Base-by-base conservation (phyloP, 805 yeast genomes). In the Wickerhamomyces bovis region DNA sequence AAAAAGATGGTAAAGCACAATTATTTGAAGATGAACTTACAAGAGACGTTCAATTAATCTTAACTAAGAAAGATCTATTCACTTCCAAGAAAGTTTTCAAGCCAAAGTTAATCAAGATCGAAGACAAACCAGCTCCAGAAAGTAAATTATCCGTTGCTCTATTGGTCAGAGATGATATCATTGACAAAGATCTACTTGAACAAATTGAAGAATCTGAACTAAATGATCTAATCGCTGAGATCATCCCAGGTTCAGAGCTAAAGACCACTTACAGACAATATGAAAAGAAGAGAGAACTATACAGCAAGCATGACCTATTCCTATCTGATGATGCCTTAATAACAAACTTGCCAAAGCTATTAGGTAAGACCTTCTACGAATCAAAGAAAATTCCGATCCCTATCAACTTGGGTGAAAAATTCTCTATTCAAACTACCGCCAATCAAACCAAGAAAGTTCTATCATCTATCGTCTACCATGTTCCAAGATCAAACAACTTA, bases 201-300 rank as follows among this genome's bases (percentile, higher is more conserved):
- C 58, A 56, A 41, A 57, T 60, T 48, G 63, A 58, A 46, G 49
- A 45, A 38, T 56, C 62, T 15, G 59, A 65, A 40, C 50, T 61
- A 35, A 60, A 55, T 25, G 58, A 62, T 21, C 52, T 62, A 6
- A 50, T 68, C 19, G 62, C 63, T 41, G 71, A 79, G 47, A 81
- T 90, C 45, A 73, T 89, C 30, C 76, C 94, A 6, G 83, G 83
- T 46, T 73, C 79, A 41, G 85, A 89, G 55, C 73, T 94, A 53
- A 88, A 88, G 65, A 86, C 89, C 30, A 85, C 83, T 50, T 92
- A 81, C 74, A 89, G 89, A 69, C 79, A 87, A n/a, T 94, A 71
- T 58, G 97, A 94, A 66, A 83, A 89, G 49, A 82, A 89, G 65
- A 81, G 97, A 64, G 83, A 81, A 52, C 78, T 94, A 50, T 66